Evolutionary conservation across 2,329 filamentous ascomycete species (phyloP).

Genomic region (Ilyonectria mors-panacis): DNA sequence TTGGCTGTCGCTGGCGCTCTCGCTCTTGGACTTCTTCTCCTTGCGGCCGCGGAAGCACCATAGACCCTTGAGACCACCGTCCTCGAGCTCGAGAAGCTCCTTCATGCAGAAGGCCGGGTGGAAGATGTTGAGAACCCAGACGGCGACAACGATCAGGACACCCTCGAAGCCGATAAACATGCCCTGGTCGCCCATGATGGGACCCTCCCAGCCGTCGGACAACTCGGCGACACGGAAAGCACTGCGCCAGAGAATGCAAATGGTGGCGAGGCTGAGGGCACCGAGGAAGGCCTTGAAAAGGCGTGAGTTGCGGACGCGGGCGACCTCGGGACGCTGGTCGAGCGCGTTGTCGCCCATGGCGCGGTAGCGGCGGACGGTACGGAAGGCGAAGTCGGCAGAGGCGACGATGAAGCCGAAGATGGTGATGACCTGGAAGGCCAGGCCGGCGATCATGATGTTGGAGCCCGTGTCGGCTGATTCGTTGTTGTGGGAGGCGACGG

Average conservation of each 20-base stretch:
- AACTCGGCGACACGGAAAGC: constrained; percentile 78
- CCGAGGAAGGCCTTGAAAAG: constrained; percentile 68
- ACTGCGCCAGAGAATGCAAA: constrained; percentile 75
- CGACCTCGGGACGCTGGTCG: constrained; percentile 55
- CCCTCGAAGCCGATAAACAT: constrained; percentile 73
- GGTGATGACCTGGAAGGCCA: constrained; percentile 72
- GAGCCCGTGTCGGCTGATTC: constrained; percentile 59
- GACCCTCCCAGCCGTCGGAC: constrained; percentile 73
- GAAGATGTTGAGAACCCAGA: constrained; percentile 60
- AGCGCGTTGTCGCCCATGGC: constrained; percentile 53
- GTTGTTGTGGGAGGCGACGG: constrained; percentile 57
- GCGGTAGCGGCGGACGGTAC: constrained; percentile 55
- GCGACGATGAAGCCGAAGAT: constrained; percentile 68
- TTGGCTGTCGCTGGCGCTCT: constrained; percentile 32
- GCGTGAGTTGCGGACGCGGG: constrained; percentile 56
- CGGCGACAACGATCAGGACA: constrained; percentile 65
- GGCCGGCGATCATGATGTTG: constrained; percentile 76
- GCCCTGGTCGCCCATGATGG: constrained; percentile 68
- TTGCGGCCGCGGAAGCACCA: constrained; percentile 46
- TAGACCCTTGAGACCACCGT: constrained; percentile 46
- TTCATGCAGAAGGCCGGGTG: constrained; percentile 48
- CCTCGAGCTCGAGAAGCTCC: constrained; percentile 46
- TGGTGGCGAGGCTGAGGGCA: constrained; percentile 70
- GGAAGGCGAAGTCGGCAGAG: constrained; percentile 64
- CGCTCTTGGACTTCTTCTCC: constrained; percentile 18